phyloP scores from a whole-genome alignment of 1,284 basidiomycete genomes.

The Somion occarium region DNA sequence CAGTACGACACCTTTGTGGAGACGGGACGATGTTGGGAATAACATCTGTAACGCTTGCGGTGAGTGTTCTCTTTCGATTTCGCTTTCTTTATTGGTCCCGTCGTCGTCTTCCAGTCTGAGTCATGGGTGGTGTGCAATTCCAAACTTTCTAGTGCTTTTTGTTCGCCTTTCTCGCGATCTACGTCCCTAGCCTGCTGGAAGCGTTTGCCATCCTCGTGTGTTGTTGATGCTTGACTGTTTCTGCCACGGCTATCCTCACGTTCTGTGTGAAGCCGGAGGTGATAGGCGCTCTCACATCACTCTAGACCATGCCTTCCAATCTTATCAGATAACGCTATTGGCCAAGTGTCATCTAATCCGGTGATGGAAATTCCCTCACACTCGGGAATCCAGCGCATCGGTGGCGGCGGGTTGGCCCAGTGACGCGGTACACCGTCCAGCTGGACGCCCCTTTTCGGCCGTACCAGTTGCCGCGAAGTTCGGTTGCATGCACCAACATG shows the following conservation, averaged over 20 bases:
- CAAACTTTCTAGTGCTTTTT: neutral
- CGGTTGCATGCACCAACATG: too few species aligned
- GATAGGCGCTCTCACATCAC: neutral
- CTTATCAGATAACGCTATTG: slow-evolving; percentile 18
- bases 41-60: slow-evolving; percentile 93
- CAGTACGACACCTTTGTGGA: slow-evolving; percentile 91
- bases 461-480: too few species aligned
- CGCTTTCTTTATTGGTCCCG: slow-evolving; percentile 9
- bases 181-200: neutral
- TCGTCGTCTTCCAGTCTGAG: neutral
- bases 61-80: slow-evolving; percentile 40
- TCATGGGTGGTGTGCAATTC: neutral
- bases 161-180: slow-evolving; percentile 1
- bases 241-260: neutral
- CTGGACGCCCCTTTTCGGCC: too few species aligned
- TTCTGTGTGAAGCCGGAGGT: slow-evolving; percentile 3
- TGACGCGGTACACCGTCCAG: too few species aligned
- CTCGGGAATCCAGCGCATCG: too few species aligned
- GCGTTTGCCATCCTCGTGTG: neutral
- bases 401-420: too few species aligned
- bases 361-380: too few species aligned
- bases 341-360: neutral
- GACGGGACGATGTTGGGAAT: slow-evolving; percentile 90
- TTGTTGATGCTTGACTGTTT: neutral
- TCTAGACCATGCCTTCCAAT: neutral